Percentiles rank a stretch among this genome's conserved stretches.
phyloP scores from a whole-genome alignment of 1,284 basidiomycete species.

The Kwoniella shivajii region DNA sequence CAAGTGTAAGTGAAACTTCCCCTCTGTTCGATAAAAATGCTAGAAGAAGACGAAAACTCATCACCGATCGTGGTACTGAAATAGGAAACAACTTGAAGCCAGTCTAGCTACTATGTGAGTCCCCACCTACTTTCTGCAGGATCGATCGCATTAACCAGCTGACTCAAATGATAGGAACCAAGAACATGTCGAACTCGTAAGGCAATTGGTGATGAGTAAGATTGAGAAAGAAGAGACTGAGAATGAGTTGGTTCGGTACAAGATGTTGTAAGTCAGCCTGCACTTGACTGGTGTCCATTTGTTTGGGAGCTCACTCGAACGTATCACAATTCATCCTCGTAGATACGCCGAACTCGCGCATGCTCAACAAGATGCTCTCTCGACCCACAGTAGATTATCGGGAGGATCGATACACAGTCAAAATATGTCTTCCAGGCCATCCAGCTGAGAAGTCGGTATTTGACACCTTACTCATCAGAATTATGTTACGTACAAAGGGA shows the following conservation, averaged over 20 bases:
- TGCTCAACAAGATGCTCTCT: constrained; percentile 72
- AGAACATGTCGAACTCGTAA: constrained; percentile 61
- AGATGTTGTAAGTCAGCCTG: constrained; percentile 68
- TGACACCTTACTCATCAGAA: no score
- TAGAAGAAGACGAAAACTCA: constrained; percentile 7
- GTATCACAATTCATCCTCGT: neutral
- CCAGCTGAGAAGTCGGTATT: no score
- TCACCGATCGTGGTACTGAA: neutral
- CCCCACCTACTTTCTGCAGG: neutral
- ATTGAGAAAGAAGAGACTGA: constrained; percentile 87
- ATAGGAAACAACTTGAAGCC: constrained; percentile 74
- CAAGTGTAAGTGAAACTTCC: constrained; percentile 71
- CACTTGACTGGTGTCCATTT: neutral
- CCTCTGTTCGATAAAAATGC: neutral
- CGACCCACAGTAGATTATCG: constrained; percentile 30
- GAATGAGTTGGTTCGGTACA: constrained; percentile 85
- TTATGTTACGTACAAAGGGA: no score
- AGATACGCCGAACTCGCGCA: constrained; percentile 91
- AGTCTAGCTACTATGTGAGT: constrained; percentile 74
- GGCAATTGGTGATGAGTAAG: constrained; percentile 83
- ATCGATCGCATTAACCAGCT: neutral
- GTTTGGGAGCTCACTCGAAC: neutral
- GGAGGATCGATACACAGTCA: constrained; percentile 11
- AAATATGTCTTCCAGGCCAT: neutral
- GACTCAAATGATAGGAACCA: constrained; percentile 36